These are phyloP conservation scores for Paramecium caudatum DNA, from an alignment of 73 alveolate species.

Conservation along the genomic window DNA sequence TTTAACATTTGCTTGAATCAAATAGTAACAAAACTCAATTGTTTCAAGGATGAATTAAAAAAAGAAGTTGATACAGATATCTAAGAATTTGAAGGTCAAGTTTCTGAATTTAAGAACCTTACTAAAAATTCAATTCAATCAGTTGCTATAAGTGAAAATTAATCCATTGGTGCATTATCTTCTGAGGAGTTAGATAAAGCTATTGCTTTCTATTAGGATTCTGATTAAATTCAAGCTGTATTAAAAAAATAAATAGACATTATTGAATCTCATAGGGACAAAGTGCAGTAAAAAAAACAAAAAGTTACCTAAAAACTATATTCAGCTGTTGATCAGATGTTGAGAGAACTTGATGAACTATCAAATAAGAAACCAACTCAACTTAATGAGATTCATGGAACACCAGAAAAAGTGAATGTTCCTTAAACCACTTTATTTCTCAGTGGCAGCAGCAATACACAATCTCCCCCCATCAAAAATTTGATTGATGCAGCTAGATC, in stretches of 20 bases:
- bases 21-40: neutral
- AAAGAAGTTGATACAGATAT: constrained; percentile 5
- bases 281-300: neutral
- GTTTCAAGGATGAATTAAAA: constrained; percentile 23
- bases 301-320: neutral
- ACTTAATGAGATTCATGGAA: neutral
- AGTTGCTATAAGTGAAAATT: neutral
- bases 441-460: constrained; percentile 1
- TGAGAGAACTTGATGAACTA: neutral
- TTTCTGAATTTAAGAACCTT: neutral
- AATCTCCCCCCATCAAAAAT: constrained; percentile 20
- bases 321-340: constrained; percentile 3
- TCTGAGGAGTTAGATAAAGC: constrained; percentile 1
- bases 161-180: neutral
- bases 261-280: neutral
- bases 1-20: constrained; percentile 22
- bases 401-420: constrained; percentile 12
- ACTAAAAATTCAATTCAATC: neutral
- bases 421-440: neutral
- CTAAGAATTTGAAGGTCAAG: neutral
- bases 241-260: neutral
- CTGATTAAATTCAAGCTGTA: neutral
- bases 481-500: constrained; percentile 46
- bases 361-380: neutral
- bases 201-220: constrained; percentile 16